Base-by-base conservation (phyloP, 140 eudicot species). In the Cichorium intybus region DNA sequence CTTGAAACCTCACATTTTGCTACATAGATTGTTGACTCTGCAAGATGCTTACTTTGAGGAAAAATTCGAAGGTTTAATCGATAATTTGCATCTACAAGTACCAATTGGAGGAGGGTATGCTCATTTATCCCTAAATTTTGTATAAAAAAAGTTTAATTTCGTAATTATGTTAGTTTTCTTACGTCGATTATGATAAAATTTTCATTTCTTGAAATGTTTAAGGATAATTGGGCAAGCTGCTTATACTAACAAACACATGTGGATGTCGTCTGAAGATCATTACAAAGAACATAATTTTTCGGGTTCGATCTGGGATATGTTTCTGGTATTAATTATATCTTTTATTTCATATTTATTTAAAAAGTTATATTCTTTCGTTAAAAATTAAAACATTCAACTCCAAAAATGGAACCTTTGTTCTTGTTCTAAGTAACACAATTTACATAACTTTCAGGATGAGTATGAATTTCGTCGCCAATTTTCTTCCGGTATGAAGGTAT, bases 31-130 rank as follows among this genome's bases (percentile, higher is more conserved):
- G 60, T 68, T 89, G 76, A 86, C 79, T 20, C 57, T 89, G 68
- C 89, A 86, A 82, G 97, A 86, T 45, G 82, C 90, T 27, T 86
- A 89, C 75, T 86, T 60, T 80, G 87, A 81, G 28, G 95, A 86
- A 50, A 72, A 75, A 49, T 61, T 79, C 37, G 70, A 69, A 79
- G 74, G 43, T 56, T 64, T 88, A 34, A 77, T 82, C 16, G 76
- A 84, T 62, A 73, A 75, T 74, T 69, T 80, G 90, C 80, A 74
- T 75, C 75, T 76, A 23, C 97, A 89, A 84, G 91, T 85, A 24
- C 95, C 93, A 60, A 51, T 82, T 46, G 97, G 99, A 56, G 87
- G 77, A 75, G 99, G 99, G 99, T 94, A 94, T 73, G 88, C 35
- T 75, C 62, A 49, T 51, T 51, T 67, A 43, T 16, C 53, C 64